Conservation (phyloP, 352 stramenopile genomes). For the Phytophthora nicotianae region DNA sequence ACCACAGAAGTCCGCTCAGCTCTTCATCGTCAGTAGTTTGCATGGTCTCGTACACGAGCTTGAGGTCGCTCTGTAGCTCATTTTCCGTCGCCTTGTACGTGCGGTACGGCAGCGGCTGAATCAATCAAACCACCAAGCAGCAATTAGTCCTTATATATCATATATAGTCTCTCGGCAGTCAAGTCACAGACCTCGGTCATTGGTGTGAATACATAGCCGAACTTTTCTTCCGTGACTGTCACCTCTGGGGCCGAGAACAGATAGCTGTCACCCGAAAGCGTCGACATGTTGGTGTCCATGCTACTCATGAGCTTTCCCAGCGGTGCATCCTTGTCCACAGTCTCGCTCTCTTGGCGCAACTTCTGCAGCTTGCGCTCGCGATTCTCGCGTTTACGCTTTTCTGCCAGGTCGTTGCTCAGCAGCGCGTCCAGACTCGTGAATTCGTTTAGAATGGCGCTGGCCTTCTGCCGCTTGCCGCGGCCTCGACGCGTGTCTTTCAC, state of each 20-base stretch:
- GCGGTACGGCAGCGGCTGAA: conserved; percentile 54
- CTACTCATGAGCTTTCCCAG: conserved; percentile 68
- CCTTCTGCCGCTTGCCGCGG: conserved; percentile 38
- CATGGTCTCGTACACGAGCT: conserved; percentile 69
- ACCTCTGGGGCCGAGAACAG: conserved; percentile 54
- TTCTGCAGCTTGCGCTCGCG: conserved; percentile 60
- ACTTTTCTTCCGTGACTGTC: conserved; percentile 62
- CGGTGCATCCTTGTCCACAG: conserved; percentile 33
- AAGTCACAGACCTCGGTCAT: conserved; percentile 55
- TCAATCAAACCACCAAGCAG: conserved; percentile 4
- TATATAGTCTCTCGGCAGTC: neutral
- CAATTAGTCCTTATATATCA: neutral
- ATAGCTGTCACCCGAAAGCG: conserved; percentile 65
- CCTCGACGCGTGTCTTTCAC: conserved; percentile 53
- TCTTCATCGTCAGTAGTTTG: conserved; percentile 56
- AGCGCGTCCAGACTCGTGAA: conserved; percentile 82
- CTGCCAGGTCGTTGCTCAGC: conserved; percentile 59
- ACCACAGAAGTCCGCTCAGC: conserved; percentile 67
- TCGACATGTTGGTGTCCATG: conserved; percentile 77
- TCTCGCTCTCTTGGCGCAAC: conserved; percentile 59
- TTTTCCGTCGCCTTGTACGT: conserved; percentile 62
- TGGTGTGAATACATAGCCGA: conserved; percentile 83
- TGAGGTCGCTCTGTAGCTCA: conserved; percentile 59
- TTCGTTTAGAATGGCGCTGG: conserved; percentile 54
- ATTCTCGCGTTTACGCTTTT: conserved; percentile 64